Conservation (phyloP, 495 filamentous ascomycete genomes). For the Penicillium waksmanii region DNA sequence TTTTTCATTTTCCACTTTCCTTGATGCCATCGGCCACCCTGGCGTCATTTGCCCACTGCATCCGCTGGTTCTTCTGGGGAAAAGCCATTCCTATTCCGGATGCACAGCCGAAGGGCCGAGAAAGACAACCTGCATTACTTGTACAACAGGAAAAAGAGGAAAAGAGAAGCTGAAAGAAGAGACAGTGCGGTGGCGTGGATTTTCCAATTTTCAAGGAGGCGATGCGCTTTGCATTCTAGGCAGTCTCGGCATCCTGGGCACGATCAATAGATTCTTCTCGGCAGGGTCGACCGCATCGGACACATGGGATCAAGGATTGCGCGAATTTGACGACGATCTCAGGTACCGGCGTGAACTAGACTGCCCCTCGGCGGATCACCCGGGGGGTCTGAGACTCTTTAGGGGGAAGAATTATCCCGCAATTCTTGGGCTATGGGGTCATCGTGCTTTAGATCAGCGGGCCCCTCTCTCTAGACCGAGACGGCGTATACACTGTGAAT, state of each 20-base stretch:
- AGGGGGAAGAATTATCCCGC: slow-evolving; percentile 30
- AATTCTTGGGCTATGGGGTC: slow-evolving; percentile 26
- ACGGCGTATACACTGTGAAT: slow-evolving; percentile 5
- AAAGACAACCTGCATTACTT: background rate
- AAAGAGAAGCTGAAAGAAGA: background rate
- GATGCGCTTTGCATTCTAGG: slow-evolving; percentile 3
- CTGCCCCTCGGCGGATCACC: slow-evolving; percentile 19
- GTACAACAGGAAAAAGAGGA: background rate
- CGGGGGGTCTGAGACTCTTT: slow-evolving; percentile 5
- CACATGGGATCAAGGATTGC: slow-evolving; percentile 15
- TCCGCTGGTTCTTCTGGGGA: slow-evolving; percentile 7
- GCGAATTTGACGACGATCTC: slow-evolving; percentile 27
- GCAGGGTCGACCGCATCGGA: slow-evolving; percentile 5
- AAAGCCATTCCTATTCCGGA: slow-evolving; percentile 5
- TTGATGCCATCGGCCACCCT: slow-evolving; percentile 5
- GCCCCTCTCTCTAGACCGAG: slow-evolving; percentile 12
- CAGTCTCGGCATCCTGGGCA: slow-evolving; percentile 12
- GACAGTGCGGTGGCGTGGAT: slow-evolving; percentile 3
- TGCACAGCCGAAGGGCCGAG: background rate
- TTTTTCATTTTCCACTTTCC: slow-evolving; percentile 9
- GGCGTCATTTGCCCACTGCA: slow-evolving; percentile 7
- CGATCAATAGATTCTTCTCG: slow-evolving; percentile 12
- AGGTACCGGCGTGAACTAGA: slow-evolving; percentile 25
- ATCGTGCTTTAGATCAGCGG: slow-evolving; percentile 24
- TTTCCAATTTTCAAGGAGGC: background rate